These are phyloP conservation scores for Salix viminalis DNA, from an alignment of 345 rosid species.

Conservation along the genomic window DNA sequence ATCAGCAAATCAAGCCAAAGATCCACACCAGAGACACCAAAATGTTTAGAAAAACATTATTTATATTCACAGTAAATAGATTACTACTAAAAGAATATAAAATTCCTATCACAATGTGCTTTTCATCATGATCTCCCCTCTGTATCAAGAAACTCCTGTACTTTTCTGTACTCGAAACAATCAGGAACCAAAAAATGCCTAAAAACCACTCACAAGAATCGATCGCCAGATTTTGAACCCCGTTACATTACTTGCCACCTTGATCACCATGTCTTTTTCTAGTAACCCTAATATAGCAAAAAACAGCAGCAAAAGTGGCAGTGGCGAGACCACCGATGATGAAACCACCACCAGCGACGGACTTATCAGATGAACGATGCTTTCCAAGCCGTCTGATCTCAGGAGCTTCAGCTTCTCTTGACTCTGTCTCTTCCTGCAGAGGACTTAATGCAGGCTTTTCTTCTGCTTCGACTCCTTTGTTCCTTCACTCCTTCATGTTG, in stretches of 20 bases:
- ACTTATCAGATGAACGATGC: constrained; percentile 37
- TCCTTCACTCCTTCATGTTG: neutral
- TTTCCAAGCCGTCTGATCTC: constrained; percentile 40
- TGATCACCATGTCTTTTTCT: constrained; percentile 28
- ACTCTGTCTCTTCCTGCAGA: neutral
- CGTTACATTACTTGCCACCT: neutral
- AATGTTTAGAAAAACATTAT: neutral
- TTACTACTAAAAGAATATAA: neutral
- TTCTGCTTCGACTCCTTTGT: neutral
- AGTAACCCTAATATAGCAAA: constrained; percentile 61
- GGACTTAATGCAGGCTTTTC: neutral
- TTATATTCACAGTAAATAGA: neutral
- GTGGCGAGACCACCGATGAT: constrained; percentile 64
- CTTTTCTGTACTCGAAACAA: neutral
- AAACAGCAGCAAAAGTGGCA: constrained; percentile 53
- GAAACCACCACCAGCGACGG: constrained; percentile 60
- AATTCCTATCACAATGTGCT: neutral
- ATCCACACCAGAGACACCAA: neutral
- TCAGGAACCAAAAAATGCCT: neutral
- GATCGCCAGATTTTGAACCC: neutral
- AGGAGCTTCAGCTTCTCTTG: constrained; percentile 30
- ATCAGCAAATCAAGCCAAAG: neutral
- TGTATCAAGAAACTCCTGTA: neutral
- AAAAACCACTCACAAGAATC: neutral
- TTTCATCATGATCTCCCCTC: neutral